Evolutionary conservation across 345 rosid species (phyloP).

Genomic region (Citrus reticulata): DNA sequence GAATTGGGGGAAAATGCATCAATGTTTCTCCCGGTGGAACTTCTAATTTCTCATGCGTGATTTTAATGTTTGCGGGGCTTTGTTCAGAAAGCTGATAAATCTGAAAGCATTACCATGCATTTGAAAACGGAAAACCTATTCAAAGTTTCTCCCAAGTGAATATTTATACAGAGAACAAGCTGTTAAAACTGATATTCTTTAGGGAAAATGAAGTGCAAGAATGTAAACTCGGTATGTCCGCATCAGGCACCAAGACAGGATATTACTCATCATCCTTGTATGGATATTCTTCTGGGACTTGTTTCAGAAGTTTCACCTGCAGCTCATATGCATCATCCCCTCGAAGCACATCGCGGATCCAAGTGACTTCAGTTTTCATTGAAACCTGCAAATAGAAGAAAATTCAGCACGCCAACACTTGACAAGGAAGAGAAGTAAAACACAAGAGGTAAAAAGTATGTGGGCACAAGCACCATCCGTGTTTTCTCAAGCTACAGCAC

Average conservation of each 20-base stretch:
- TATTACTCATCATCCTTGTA: slow-evolving; percentile 89
- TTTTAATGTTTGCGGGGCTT: no score
- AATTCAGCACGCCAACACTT: neutral
- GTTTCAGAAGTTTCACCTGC: slow-evolving; percentile 85
- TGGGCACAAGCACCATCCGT: no score
- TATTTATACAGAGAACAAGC: neutral
- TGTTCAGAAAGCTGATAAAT: neutral
- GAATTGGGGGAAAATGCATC: no score
- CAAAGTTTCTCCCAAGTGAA: no score
- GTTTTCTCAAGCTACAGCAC: neutral
- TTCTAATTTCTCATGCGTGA: no score
- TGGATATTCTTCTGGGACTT: slow-evolving; percentile 84
- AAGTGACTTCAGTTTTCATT: slow-evolving; percentile 91
- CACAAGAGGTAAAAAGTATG: neutral
- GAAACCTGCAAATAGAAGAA: slow-evolving; percentile 51
- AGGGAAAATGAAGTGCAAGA: neutral
- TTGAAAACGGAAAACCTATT: neutral
- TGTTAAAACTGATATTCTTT: neutral
- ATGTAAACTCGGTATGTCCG: neutral
- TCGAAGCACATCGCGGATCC: slow-evolving; percentile 74
- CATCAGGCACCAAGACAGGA: neutral
- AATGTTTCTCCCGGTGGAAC: no score
- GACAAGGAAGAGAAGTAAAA: neutral
- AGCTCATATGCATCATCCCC: slow-evolving; percentile 86
- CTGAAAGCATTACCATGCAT: no score